These are phyloP conservation scores for Rhodotorula sp. DNA, from an alignment of 1,284 basidiomycete genomes.

Conservation along the genomic window DNA sequence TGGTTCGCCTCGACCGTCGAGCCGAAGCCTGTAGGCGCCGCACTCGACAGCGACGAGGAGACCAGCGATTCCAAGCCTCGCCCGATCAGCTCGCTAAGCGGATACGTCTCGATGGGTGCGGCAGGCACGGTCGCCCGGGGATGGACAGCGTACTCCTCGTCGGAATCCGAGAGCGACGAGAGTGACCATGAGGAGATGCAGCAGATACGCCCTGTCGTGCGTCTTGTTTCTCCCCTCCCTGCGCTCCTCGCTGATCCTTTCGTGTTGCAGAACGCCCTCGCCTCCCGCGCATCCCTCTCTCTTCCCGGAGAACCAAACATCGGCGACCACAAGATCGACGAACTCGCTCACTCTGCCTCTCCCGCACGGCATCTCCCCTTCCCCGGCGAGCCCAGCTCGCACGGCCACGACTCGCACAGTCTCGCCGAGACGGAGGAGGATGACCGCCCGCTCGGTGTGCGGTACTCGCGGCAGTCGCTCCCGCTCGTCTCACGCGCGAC, in stretches of 20 bases:
- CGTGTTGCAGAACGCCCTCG: background rate
- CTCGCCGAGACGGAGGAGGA: slow-evolving; percentile 8
- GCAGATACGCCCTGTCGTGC: background rate
- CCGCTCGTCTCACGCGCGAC: background rate
- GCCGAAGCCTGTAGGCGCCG: background rate
- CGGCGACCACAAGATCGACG: background rate
- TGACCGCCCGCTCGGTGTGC: slow-evolving; percentile 10
- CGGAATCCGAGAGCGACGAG: background rate
- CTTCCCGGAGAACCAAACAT: background rate
- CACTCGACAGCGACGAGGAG: slow-evolving; percentile 7
- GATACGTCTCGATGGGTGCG: too few relatives aligned
- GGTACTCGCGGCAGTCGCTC: slow-evolving; percentile 5
- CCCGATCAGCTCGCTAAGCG: slow-evolving; percentile 13
- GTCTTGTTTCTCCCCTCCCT: background rate
- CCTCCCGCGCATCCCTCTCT: too few relatives aligned
- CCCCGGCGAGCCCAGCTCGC: slow-evolving; percentile 23
- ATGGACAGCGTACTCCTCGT: background rate
- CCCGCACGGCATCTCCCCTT: slow-evolving; percentile 6
- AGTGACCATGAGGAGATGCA: background rate
- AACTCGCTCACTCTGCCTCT: background rate
- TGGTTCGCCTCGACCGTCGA: slow-evolving; percentile 15
- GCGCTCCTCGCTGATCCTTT: background rate
- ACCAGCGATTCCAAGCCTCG: background rate
- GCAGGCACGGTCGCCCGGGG: background rate
- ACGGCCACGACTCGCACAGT: slow-evolving; percentile 11